These are phyloP conservation scores for Phytopythium boreale DNA, from an alignment of 352 stramenopile species.

Conservation along the genomic window DNA sequence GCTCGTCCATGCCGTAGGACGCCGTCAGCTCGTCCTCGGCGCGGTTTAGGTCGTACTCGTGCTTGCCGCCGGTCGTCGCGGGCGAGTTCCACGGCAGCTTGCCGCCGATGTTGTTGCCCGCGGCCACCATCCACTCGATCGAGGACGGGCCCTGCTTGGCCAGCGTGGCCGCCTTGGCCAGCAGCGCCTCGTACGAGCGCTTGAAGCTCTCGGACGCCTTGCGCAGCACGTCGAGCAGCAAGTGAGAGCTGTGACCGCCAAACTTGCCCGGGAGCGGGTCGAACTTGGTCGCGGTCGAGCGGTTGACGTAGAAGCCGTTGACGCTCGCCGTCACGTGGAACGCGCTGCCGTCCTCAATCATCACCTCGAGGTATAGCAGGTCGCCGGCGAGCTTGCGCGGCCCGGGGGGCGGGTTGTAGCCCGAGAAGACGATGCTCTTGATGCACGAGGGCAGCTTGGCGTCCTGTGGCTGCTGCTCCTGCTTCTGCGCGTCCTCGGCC, in stretches of 20 bases:
- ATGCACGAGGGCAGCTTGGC: slow-evolving; percentile 81
- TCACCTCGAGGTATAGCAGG: slow-evolving; percentile 93
- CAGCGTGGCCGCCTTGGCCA: slow-evolving; percentile 72
- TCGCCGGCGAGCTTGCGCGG: slow-evolving; percentile 91
- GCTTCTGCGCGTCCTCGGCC: slow-evolving; percentile 30
- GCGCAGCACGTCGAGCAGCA: slow-evolving; percentile 81
- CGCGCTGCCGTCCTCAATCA: slow-evolving; percentile 57
- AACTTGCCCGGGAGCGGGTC: slow-evolving; percentile 67
- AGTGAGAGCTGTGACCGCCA: slow-evolving; percentile 38
- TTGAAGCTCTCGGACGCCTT: slow-evolving; percentile 73
- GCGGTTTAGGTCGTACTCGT: slow-evolving; percentile 78
- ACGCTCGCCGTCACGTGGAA: slow-evolving; percentile 89
- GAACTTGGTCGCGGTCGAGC: slow-evolving; percentile 70
- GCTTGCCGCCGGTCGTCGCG: slow-evolving; percentile 27
- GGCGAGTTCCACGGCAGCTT: slow-evolving; percentile 84
- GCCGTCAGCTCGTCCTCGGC: slow-evolving; percentile 90
- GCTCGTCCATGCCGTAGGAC: slow-evolving; percentile 91
- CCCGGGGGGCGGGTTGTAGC: slow-evolving; percentile 93
- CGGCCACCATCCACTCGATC: slow-evolving; percentile 86
- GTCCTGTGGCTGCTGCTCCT: slow-evolving; percentile 35
- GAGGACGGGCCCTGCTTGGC: slow-evolving; percentile 75
- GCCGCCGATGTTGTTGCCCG: slow-evolving; percentile 64
- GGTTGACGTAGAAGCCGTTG: slow-evolving; percentile 94
- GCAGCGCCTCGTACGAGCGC: slow-evolving; percentile 62
- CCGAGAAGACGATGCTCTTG: slow-evolving; percentile 91